phyloP scores from a whole-genome alignment of 208 protist species.

The Trypanosoma caninum region DNA sequence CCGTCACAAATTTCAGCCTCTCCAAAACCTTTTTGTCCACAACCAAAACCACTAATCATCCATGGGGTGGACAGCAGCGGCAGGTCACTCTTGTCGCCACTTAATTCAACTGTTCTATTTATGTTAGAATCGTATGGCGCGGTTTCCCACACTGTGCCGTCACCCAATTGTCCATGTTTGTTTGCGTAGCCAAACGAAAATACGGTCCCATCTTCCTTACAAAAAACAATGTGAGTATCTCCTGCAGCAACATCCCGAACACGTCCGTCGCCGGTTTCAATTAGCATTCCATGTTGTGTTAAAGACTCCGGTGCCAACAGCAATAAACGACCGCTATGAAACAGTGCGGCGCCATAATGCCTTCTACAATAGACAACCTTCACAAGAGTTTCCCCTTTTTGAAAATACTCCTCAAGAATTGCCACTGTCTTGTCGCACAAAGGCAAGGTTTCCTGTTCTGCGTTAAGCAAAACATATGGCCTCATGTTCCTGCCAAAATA shows the following conservation, averaged over 20 bases:
- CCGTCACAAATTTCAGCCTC: conserved; percentile 20
- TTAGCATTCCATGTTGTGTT: conserved; percentile 15
- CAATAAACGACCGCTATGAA: conserved; percentile 41
- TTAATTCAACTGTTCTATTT: not conserved
- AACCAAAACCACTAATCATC: conserved; percentile 43
- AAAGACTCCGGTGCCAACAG: conserved; percentile 30
- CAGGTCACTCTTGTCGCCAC: conserved; percentile 1
- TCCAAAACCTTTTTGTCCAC: not conserved
- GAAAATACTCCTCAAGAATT: conserved; percentile 19
- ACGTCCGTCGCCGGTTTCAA: conserved; percentile 31
- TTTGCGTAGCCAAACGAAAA: conserved; percentile 80
- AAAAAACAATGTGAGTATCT: conserved; percentile 75
- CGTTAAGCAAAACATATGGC: conserved; percentile 20
- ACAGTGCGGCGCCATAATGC: conserved; percentile 41
- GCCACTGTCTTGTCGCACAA: conserved; percentile 14
- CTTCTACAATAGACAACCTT: conserved; percentile 40
- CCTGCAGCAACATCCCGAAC: conserved; percentile 77
- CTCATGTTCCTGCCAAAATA: not conserved
- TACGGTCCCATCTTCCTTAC: conserved; percentile 60
- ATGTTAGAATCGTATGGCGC: not conserved
- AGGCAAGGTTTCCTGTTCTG: not conserved
- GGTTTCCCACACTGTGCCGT: conserved; percentile 64
- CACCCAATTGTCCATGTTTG: conserved; percentile 76
- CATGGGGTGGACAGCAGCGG: conserved; percentile 29
- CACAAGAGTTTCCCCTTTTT: conserved; percentile 24